These are phyloP conservation scores for Cairneyella variabilis DNA, from an alignment of 495 filamentous ascomycete species.

Conservation along the genomic window DNA sequence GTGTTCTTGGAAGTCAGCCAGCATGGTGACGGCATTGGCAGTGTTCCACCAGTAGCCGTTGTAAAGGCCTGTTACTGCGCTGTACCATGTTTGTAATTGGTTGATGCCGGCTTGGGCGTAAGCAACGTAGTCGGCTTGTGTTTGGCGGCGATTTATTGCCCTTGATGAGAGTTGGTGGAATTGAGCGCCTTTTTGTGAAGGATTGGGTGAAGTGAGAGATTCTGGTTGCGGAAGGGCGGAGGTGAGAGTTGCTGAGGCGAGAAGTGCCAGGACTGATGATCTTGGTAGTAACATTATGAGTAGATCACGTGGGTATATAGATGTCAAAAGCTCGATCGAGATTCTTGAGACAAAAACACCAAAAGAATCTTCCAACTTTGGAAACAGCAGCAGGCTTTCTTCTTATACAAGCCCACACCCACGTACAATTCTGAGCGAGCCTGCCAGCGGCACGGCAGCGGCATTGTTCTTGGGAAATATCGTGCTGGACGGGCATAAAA, in stretches of 20 bases:
- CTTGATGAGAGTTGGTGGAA: constrained; percentile 2
- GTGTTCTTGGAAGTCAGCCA: constrained; percentile 55
- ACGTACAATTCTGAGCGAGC: background rate
- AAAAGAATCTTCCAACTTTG: background rate
- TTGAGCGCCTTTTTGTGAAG: no score
- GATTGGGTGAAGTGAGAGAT: no score
- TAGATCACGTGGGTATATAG: constrained; percentile 11
- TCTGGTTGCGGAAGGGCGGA: constrained; percentile 9
- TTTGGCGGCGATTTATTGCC: constrained; percentile 6
- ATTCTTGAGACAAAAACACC: background rate
- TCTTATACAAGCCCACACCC: background rate
- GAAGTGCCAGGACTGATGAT: constrained; percentile 1
- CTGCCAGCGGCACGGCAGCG: background rate
- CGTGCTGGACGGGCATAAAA: background rate
- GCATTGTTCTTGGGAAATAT: constrained; percentile 5
- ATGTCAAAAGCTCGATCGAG: background rate
- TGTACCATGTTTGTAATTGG: constrained; percentile 60
- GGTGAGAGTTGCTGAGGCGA: constrained; percentile 2
- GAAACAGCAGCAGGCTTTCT: background rate
- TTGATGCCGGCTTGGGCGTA: constrained; percentile 21
- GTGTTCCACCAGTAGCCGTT: constrained; percentile 72
- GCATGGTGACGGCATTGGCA: constrained; percentile 61
- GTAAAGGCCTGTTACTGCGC: constrained; percentile 57
- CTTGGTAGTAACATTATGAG: constrained; percentile 10
- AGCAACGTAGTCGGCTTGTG: constrained; percentile 14